Evolutionary conservation across 2,329 filamentous ascomycete species (phyloP).

Genomic region (Trichophyton simii): DNA sequence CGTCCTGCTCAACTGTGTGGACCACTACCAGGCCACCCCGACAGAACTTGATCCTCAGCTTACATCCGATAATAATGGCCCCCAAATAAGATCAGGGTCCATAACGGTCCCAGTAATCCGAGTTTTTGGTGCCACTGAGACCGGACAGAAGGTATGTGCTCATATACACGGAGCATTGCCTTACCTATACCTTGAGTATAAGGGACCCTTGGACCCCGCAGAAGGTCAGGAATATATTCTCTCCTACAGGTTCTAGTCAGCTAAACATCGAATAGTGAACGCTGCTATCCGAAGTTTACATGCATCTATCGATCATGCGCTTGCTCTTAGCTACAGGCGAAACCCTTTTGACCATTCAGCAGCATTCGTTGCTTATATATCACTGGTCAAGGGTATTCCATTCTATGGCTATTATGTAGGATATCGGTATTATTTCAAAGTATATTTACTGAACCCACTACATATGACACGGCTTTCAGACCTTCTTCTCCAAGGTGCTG

Average conservation of each 20-base stretch:
- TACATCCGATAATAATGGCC: slow-evolving; percentile 49
- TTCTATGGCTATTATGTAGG: slow-evolving; percentile 96
- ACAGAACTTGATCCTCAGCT: slow-evolving; percentile 71
- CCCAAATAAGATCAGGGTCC: slow-evolving; percentile 50
- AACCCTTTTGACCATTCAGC: slow-evolving; percentile 58
- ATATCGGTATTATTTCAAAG: slow-evolving; percentile 80
- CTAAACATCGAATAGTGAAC: slow-evolving; percentile 44
- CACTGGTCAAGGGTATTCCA: slow-evolving; percentile 79
- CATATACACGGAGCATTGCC: slow-evolving; percentile 94
- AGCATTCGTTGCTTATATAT: slow-evolving; percentile 77
- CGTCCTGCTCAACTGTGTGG: slow-evolving; percentile 87
- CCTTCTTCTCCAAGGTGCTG: slow-evolving; percentile 71
- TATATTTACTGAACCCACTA: slow-evolving; percentile 80
- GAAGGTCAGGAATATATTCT: slow-evolving; percentile 44
- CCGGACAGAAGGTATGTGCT: slow-evolving; percentile 88
- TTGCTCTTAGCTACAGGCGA: slow-evolving; percentile 72
- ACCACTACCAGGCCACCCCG: slow-evolving; percentile 76
- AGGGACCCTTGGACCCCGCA: slow-evolving; percentile 52
- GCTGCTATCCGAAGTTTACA: slow-evolving; percentile 67
- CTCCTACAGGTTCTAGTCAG: not conserved
- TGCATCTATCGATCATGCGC: slow-evolving; percentile 77
- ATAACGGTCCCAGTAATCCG: slow-evolving; percentile 71
- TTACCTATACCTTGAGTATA: slow-evolving; percentile 85
- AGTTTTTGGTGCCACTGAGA: slow-evolving; percentile 84
- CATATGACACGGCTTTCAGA: slow-evolving; percentile 82